Percentiles rank a stretch among this genome's conserved stretches.
Conservation (phyloP, 2,329 filamentous ascomycete genomes). For the Sarocladium oryzae region DNA sequence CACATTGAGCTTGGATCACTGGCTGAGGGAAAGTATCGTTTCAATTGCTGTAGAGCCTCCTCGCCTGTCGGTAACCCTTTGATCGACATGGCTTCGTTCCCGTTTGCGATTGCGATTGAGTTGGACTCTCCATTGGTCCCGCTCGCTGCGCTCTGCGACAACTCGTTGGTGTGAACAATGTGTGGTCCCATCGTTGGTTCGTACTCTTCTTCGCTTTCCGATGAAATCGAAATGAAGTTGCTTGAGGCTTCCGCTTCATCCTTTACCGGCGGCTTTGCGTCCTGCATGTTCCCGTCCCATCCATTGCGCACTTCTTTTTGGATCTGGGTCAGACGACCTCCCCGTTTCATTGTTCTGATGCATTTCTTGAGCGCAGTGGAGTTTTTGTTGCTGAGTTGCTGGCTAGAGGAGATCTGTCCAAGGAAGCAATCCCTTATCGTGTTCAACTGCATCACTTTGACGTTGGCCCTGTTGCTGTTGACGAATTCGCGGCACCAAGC, state of each 20-base stretch:
- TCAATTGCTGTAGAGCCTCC: background rate
- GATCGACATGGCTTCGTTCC: background rate
- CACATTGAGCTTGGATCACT: conserved; percentile 38
- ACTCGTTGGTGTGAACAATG: background rate
- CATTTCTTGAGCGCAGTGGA: background rate
- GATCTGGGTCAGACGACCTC: conserved; percentile 2
- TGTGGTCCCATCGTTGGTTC: conserved; percentile 14
- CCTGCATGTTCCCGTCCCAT: background rate
- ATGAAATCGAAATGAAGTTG: conserved; percentile 9
- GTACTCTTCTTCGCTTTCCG: conserved; percentile 22
- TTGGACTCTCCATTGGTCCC: background rate
- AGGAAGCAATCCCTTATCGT: background rate
- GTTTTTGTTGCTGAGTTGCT: background rate
- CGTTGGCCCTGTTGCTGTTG: background rate
- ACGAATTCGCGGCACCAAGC: conserved; percentile 2
- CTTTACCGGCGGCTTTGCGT: background rate
- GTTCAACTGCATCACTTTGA: background rate
- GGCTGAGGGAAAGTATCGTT: conserved; percentile 44
- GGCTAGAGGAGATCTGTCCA: background rate
- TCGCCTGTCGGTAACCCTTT: background rate
- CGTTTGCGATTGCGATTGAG: background rate
- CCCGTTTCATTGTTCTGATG: background rate
- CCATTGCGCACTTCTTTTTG: background rate
- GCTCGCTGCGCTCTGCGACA: background rate
- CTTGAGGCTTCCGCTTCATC: background rate